Conservation (phyloP, 495 filamentous ascomycete genomes). For the Annulohypoxylon moriforme region DNA sequence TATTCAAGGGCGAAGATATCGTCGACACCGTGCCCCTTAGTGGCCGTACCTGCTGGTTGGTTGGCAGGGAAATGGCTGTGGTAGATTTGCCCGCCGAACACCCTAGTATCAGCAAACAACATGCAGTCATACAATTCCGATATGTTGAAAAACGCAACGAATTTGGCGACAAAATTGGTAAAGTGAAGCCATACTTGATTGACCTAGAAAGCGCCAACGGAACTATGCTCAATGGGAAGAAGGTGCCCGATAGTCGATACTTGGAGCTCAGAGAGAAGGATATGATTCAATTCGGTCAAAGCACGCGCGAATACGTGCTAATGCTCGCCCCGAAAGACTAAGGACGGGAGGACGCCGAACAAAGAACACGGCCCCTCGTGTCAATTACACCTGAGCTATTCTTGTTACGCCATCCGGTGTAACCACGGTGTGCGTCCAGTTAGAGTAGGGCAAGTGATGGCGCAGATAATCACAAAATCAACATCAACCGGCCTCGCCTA, state of each 20-base stretch:
- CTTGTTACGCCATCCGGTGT: conserved; percentile 27
- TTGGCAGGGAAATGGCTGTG: conserved; percentile 81
- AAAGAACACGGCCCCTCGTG: conserved; percentile 20
- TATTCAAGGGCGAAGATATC: conserved; percentile 87
- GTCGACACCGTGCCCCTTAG: conserved; percentile 82
- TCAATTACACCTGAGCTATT: conserved; percentile 1
- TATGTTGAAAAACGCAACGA: conserved; percentile 85
- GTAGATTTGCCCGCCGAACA: conserved; percentile 89
- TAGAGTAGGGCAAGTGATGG: conserved; percentile 9
- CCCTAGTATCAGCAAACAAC: conserved; percentile 92
- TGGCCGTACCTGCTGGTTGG: conserved; percentile 85
- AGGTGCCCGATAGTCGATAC: conserved; percentile 78
- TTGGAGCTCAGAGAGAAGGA: conserved; percentile 90
- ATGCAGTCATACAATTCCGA: conserved; percentile 94
- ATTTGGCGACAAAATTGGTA: conserved; percentile 81
- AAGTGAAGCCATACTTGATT: conserved; percentile 89
- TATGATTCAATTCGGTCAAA: conserved; percentile 86
- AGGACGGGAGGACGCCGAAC: conserved; percentile 20
- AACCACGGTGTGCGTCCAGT: conserved; percentile 9
- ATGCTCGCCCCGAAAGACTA: conserved; percentile 70
- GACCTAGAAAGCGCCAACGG: conserved; percentile 96
- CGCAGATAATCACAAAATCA: conserved; percentile 5
- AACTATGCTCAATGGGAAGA: conserved; percentile 81
- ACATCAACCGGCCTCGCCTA: conserved; percentile 11
- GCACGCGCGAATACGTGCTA: conserved; percentile 86